Evolutionary conservation across 305 asterid genomes (phyloP), one percentile per base, ranked within the genome.

Genomic region (Salvia sclarea): DNA sequence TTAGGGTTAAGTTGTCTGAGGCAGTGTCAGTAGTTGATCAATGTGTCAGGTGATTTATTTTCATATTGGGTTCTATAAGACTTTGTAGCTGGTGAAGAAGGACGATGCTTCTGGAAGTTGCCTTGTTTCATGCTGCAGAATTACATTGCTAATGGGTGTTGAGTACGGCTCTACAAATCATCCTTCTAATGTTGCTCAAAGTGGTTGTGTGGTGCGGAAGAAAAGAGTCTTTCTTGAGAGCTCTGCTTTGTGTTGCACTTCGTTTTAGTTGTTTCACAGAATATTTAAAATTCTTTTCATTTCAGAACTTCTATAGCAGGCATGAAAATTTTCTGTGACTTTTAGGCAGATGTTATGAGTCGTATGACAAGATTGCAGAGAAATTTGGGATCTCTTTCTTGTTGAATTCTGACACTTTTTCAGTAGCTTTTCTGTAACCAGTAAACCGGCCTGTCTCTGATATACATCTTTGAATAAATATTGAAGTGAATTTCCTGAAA

Each of bases 311-410:
- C 41, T 64, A 7, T 70, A 33, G 62, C 14, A 14, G 18, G 65
- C 44, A 38, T 47, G 55, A 20, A 61, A 67, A 11, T 10, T 52
- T 20, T 52, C 37, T 8, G 41, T 59, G 64, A 68, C 53, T 22
- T 50, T 61, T 64, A 70, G 78, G 71, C 54, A 58, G 73, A 52
- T 64, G 57, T 61, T 18, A 16, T 63, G n/a, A n/a, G n/a, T n/a
- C n/a, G n/a, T n/a, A n/a, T n/a, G 66, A 37, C 73, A 53, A 66
- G 65, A 13, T 37, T 56, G 56, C 61, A 38, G 52, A 64, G 67
- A 66, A 65, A 21, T 24, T 22, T 9, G 37, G 69, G 48, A 64
- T 73, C 60, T 17, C 40, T 63, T 53, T 14, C 37, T 24, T 13
- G 30, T 48, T 68, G 70, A 37, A 37, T 49, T 59, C 50, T 57